These are phyloP conservation scores for Paspalum notatum DNA, from an alignment of 176 grass and related monocot genomes.

Conservation along the genomic window DNA sequence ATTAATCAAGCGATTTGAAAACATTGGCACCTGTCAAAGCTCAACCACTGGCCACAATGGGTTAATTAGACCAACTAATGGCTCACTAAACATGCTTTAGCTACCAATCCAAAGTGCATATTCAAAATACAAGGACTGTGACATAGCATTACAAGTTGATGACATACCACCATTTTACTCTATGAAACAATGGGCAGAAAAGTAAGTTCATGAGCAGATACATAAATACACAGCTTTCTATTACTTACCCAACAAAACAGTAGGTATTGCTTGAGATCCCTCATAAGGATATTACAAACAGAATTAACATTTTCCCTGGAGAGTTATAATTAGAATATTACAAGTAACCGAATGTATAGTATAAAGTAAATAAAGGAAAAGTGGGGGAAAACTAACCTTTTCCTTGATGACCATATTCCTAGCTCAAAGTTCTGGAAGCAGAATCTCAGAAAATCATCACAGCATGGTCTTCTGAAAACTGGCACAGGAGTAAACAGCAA, in stretches of 20 bases:
- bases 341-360: constrained; percentile 22
- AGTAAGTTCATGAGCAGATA: not conserved
- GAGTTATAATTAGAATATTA: constrained; percentile 32
- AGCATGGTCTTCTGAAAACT: constrained; percentile 78
- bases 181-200: constrained; percentile 12
- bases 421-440: constrained; percentile 81
- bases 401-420: constrained; percentile 87
- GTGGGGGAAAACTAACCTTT: constrained; percentile 47
- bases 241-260: constrained; percentile 86
- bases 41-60: not conserved
- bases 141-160: not conserved
- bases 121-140: not conserved
- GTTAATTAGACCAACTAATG: not conserved
- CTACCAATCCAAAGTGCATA: not conserved
- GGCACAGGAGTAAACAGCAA: constrained; percentile 41
- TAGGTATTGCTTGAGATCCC: constrained; percentile 55
- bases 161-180: not conserved
- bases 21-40: not conserved
- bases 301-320: constrained; percentile 69
- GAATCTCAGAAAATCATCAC: constrained; percentile 76
- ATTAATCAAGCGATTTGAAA: not conserved
- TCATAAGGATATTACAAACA: constrained; percentile 72
- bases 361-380: constrained; percentile 2
- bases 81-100: not conserved
- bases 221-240: not conserved